These are phyloP conservation scores for Aeschynomene evenia DNA, from an alignment of 306 rosid genomes.

Conservation along the genomic window DNA sequence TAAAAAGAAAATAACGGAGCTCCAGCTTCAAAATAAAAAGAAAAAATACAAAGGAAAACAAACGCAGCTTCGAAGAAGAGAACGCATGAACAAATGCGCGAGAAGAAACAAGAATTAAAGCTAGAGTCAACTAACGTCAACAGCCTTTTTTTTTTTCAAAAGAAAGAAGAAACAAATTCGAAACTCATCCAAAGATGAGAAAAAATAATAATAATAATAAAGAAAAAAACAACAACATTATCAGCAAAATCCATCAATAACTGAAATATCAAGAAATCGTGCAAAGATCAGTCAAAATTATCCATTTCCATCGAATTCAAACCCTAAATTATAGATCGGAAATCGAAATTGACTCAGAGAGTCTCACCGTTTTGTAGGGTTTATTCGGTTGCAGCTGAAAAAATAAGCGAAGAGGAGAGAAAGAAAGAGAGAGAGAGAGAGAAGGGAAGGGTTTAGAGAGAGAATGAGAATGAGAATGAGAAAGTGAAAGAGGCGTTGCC, in stretches of 20 bases:
- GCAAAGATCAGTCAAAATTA: constrained; percentile 3
- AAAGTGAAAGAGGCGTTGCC: constrained; percentile 47
- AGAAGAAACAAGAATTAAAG: not conserved
- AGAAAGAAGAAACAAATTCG: not conserved
- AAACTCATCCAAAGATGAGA: not conserved
- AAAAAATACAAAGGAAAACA: not conserved
- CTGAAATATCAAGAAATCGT: not conserved
- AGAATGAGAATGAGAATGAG: not conserved
- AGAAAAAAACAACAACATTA: constrained; percentile 5
- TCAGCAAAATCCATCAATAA: not conserved
- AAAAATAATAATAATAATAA: too few species aligned
- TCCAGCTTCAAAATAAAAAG: not conserved
- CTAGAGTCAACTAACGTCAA: not conserved
- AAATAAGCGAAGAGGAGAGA: constrained; percentile 6
- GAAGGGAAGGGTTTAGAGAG: not conserved
- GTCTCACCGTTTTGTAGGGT: constrained; percentile 42
- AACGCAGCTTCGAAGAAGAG: not conserved
- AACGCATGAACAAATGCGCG: not conserved
- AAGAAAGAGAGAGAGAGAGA: not conserved
- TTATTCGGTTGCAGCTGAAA: constrained; percentile 23
- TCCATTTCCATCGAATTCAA: constrained; percentile 3
- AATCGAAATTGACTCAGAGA: not conserved
- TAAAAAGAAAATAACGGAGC: not conserved
- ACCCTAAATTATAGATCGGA: constrained; percentile 52
- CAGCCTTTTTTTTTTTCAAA: not conserved